These are phyloP conservation scores for Citrus unshiu DNA, from an alignment of 345 rosid genomes.

Conservation along the genomic window DNA sequence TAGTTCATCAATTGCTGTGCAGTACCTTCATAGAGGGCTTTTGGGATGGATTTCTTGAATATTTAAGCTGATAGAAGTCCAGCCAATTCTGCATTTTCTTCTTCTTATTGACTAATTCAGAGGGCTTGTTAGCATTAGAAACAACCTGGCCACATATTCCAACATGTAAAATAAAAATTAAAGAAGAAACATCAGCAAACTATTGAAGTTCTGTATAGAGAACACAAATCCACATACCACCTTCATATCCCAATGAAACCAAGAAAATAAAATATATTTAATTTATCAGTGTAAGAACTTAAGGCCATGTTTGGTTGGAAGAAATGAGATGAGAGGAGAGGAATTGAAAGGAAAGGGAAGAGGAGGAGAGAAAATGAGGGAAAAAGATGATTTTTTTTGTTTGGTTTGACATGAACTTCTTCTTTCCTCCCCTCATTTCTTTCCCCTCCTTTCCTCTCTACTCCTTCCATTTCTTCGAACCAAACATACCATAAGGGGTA, in stretches of 20 bases:
- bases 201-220: not conserved
- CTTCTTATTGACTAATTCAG: slow-evolving; percentile 57
- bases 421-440: no score
- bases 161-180: not conserved
- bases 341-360: no score
- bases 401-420: no score
- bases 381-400: no score
- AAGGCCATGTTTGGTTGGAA: no score
- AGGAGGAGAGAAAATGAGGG: no score
- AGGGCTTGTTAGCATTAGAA: slow-evolving; percentile 68
- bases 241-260: not conserved
- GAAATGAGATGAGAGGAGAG: no score
- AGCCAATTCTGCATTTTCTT: slow-evolving; percentile 77
- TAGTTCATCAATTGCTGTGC: not conserved
- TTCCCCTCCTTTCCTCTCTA: no score
- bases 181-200: not conserved
- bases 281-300: not conserved
- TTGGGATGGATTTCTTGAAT: slow-evolving; percentile 53
- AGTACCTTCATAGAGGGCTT: slow-evolving; percentile 60
- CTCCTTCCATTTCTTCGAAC: no score
- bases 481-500: not conserved
- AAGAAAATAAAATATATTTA: not conserved
- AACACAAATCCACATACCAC: not conserved
- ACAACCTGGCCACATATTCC: slow-evolving; percentile 54
- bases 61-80: slow-evolving; percentile 71